Base-by-base conservation (phyloP, 176 grass and related monocot genomes). In the Cenchrus purpureus region DNA sequence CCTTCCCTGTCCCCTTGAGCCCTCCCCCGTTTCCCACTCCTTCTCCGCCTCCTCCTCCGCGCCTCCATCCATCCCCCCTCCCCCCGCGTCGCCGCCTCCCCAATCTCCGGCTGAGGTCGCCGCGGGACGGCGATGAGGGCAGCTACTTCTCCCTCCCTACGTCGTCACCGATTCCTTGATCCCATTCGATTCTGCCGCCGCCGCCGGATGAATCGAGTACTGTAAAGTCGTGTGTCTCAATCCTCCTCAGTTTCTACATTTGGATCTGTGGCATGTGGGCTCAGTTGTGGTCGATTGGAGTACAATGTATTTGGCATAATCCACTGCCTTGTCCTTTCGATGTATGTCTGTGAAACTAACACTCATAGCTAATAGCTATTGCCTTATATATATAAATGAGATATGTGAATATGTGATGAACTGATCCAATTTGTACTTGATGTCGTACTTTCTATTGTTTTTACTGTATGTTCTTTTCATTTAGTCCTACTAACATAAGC, bases 281-380 rank as follows among this genome's bases (percentile, higher is more conserved):
- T 79, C 14, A 69, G 4, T 79, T 59, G 37, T 58, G 67, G 81
- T 85, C 32, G 55, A 32, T 52, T 54, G n/a, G 11, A 87, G 40
- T 79, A 79, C 12, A 52, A 16, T 45, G 20, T 82, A 51, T 90
- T 68, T 11, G 4, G 17, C 31, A 66, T 42, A 25, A 25, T 25
- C 25, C 78, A 0, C 8, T 79, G 52, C 32, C 56, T 86, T 66
- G 58, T 82, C 73, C 70, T 71, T 83, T 81, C 75, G 14, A 76
- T 89, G 44, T 73, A 56, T 22, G 12, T 89, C 70, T 85, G 53
- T 59, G 17, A 55, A 84, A 72, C 61, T 74, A 75, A 76, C 56
- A 63, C 16, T 13, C 19, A 2, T 22, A 73, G n/a, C 58, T 66
- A 56, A 29, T 46, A 9, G 7, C 45, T 46, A 9, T 46, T 49